These are phyloP conservation scores for Macrocybe gigantea DNA, from an alignment of 768 basidiomycete genomes.

Conservation along the genomic window DNA sequence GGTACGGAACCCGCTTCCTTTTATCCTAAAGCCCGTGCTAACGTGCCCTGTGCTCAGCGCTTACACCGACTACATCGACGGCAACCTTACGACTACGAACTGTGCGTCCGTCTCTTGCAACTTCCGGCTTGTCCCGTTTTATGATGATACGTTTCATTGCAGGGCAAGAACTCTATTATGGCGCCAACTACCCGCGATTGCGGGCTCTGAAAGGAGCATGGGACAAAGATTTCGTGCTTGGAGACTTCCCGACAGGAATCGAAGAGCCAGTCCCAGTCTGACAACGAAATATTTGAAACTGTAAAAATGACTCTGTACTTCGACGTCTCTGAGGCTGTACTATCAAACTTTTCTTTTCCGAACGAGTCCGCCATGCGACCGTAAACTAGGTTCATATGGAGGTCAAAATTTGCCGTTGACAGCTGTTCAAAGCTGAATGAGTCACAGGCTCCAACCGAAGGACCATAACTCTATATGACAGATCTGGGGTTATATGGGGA, in stretches of 20 bases:
- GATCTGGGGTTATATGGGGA: too few species aligned
- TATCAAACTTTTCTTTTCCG: too few species aligned
- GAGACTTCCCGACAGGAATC: neutral
- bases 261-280: neutral
- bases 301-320: too few species aligned
- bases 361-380: too few species aligned
- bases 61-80: neutral
- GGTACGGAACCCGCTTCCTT: neutral
- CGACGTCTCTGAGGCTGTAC: too few species aligned
- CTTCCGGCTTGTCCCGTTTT: neutral
- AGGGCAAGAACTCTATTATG: constrained; percentile 1
- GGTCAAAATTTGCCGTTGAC: too few species aligned
- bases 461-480: too few species aligned
- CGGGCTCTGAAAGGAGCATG: neutral
- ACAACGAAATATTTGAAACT: too few species aligned
- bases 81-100: neutral
- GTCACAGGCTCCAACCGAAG: too few species aligned
- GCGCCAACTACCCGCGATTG: neutral
- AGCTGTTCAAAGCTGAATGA: too few species aligned
- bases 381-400: too few species aligned
- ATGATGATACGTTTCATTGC: neutral
- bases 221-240: neutral
- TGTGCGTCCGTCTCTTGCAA: neutral
- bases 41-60: neutral
- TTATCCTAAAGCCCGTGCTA: neutral